Percentiles rank a stretch among this genome's conserved stretches.
These are phyloP conservation scores for Neurospora terricola DNA, from an alignment of 495 filamentous ascomycete genomes.

Conservation along the genomic window DNA sequence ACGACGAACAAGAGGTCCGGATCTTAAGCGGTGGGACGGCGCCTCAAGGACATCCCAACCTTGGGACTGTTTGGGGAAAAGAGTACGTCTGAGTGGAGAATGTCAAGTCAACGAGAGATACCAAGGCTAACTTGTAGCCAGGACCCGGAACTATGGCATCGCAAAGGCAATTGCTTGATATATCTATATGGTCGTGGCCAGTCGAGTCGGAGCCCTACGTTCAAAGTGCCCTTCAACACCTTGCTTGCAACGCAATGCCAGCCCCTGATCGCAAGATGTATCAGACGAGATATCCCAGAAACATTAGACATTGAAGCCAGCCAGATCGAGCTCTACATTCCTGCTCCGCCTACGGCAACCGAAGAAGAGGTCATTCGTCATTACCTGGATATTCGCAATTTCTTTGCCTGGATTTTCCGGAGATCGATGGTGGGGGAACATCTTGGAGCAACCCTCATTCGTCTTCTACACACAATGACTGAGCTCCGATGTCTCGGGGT, in stretches of 20 bases:
- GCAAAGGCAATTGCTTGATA: slow-evolving; percentile 51
- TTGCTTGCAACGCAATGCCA: slow-evolving; percentile 41
- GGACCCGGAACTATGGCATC: slow-evolving; percentile 57
- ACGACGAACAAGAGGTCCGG: slow-evolving; percentile 9
- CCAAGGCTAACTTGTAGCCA: slow-evolving; percentile 8
- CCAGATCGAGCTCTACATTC: slow-evolving; percentile 50
- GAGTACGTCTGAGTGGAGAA: slow-evolving; percentile 25
- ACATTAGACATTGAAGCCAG: slow-evolving; percentile 6
- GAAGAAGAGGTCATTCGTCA: slow-evolving; percentile 43
- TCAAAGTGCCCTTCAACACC: slow-evolving; percentile 43
- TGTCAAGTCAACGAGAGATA: background rate
- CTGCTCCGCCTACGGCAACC: slow-evolving; percentile 39
- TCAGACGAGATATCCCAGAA: slow-evolving; percentile 19
- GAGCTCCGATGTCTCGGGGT: slow-evolving; percentile 37
- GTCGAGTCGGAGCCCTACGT: slow-evolving; percentile 49
- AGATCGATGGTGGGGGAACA: slow-evolving; percentile 50
- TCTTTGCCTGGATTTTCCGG: slow-evolving; percentile 54
- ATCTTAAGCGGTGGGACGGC: slow-evolving; percentile 49
- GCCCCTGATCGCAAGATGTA: slow-evolving; percentile 42
- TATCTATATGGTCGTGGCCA: slow-evolving; percentile 50
- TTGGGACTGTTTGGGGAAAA: slow-evolving; percentile 43
- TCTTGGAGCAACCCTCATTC: slow-evolving; percentile 47
- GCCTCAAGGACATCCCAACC: slow-evolving; percentile 30
- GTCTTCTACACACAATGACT: slow-evolving; percentile 47
- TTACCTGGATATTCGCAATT: slow-evolving; percentile 56